Conservation (phyloP, 2,329 filamentous ascomycete species). For the Exophiala aquamarina region DNA sequence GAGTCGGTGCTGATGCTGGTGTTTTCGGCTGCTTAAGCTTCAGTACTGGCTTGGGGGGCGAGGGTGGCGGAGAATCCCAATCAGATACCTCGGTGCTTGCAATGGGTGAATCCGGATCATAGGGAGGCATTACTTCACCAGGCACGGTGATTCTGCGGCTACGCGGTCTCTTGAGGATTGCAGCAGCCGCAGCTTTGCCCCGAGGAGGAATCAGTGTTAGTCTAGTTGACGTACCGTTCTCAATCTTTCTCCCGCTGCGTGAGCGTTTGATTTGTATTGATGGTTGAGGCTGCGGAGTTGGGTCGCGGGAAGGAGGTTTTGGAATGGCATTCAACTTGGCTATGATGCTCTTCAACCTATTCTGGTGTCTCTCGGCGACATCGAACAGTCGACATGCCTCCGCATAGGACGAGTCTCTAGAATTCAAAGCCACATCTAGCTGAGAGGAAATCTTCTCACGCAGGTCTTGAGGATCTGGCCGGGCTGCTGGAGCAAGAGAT, state of each 20-base stretch:
- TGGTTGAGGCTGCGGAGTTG: slow-evolving; percentile 47
- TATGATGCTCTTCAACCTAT: slow-evolving; percentile 59
- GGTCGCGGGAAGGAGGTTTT: slow-evolving; percentile 60
- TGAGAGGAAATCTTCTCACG: slow-evolving; percentile 58
- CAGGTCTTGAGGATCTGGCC: slow-evolving; percentile 53
- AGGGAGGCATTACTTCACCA: slow-evolving; percentile 37
- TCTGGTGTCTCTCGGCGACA: slow-evolving; percentile 57
- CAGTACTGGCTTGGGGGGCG: slow-evolving; percentile 26
- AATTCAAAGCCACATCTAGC: slow-evolving; percentile 54
- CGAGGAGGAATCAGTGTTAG: slow-evolving; percentile 38
- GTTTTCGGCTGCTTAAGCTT: slow-evolving; percentile 46
- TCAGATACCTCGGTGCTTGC: slow-evolving; percentile 49
- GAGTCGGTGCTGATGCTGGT: slow-evolving; percentile 28
- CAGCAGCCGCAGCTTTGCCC: slow-evolving; percentile 22
- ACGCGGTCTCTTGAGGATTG: slow-evolving; percentile 35
- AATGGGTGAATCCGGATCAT: slow-evolving; percentile 46
- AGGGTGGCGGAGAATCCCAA: slow-evolving; percentile 37
- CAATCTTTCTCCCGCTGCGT: slow-evolving; percentile 40
- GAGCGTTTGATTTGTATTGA: slow-evolving; percentile 42
- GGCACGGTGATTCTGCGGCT: slow-evolving; percentile 37
- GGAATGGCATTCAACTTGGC: slow-evolving; percentile 63
- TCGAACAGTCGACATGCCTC: slow-evolving; percentile 59
- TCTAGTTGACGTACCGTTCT: slow-evolving; percentile 35
- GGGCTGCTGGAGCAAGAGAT: slow-evolving; percentile 45
- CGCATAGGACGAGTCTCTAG: slow-evolving; percentile 56